These are phyloP conservation scores for Dryadomyces quercus-mongolicae DNA, from an alignment of 2,329 filamentous ascomycete genomes.

Conservation along the genomic window DNA sequence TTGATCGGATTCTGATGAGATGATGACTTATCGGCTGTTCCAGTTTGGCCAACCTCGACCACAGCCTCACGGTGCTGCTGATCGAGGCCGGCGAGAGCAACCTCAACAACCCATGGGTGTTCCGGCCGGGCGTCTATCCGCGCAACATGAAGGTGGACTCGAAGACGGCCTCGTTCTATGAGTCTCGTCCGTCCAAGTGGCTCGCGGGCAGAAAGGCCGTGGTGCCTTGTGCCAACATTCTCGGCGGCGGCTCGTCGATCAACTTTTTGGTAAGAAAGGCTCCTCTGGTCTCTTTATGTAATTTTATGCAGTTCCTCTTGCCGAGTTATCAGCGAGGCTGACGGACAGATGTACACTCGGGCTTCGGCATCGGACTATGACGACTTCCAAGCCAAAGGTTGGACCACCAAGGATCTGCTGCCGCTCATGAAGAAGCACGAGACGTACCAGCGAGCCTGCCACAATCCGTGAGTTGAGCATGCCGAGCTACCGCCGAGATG, in stretches of 20 bases:
- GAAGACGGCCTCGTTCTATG: conserved; percentile 72
- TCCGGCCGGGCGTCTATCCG: conserved; percentile 65
- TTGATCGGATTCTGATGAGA: conserved; percentile 20
- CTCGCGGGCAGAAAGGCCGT: conserved; percentile 59
- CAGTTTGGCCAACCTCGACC: conserved; percentile 62
- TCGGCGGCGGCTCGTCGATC: conserved; percentile 62
- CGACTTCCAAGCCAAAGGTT: conserved; percentile 70
- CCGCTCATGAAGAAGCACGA: conserved; percentile 73
- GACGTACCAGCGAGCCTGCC: conserved; percentile 57
- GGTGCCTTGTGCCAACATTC: conserved; percentile 61
- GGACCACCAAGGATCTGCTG: conserved; percentile 62
- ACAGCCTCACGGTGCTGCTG: conserved; percentile 57
- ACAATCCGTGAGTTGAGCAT: conserved; percentile 34
- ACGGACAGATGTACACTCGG: conserved; percentile 51
- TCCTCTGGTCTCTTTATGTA: not conserved
- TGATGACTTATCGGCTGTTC: conserved; percentile 13
- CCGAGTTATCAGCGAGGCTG: not conserved
- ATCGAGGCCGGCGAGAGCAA: conserved; percentile 64
- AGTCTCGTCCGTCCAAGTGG: conserved; percentile 62
- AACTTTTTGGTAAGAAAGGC: conserved; percentile 50
- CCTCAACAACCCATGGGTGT: conserved; percentile 69
- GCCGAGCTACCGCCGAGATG: not conserved
- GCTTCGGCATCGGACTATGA: conserved; percentile 64
- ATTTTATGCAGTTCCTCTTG: not conserved
- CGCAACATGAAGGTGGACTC: conserved; percentile 68